Conservation (phyloP, 768 basidiomycete species). For the Leucogyrophana mollusca region DNA sequence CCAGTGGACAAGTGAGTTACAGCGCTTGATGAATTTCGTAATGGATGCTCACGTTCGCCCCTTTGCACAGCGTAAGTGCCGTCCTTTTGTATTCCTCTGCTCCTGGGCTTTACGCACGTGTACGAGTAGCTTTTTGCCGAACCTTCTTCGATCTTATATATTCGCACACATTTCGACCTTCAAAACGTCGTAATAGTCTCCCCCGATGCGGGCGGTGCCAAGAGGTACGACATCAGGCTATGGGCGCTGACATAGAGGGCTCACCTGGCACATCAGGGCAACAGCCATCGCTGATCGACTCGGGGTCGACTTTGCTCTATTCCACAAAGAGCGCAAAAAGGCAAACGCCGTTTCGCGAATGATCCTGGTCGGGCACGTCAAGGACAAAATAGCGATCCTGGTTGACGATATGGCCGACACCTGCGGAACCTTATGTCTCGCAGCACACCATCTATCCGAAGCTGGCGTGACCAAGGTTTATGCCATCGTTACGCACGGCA, state of each 20-base stretch:
- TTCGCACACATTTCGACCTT: constrained; percentile 86
- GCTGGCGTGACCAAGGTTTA: constrained; percentile 85
- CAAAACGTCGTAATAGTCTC: constrained; percentile 91
- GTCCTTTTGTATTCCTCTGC: constrained; percentile 2
- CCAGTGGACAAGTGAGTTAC: constrained; percentile 95
- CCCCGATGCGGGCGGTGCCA: constrained; percentile 97
- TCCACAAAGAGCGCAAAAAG: constrained; percentile 99
- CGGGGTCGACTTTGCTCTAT: constrained; percentile 96
- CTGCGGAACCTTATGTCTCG: constrained; percentile 90
- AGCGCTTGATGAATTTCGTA: background rate
- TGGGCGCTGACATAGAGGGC: background rate
- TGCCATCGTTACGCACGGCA: constrained; percentile 96
- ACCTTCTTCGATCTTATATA: constrained; percentile 92
- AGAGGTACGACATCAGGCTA: constrained; percentile 57
- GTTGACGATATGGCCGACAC: constrained; percentile 99
- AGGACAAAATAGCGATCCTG: constrained; percentile 89
- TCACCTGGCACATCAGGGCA: constrained; percentile 55
- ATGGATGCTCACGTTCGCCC: constrained; percentile 13
- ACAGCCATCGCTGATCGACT: constrained; percentile 96
- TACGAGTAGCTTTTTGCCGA: constrained; percentile 82
- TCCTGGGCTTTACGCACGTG: constrained; percentile 20
- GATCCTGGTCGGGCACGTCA: constrained; percentile 93
- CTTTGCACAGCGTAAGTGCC: constrained; percentile 47
- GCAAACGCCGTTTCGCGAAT: constrained; percentile 93
- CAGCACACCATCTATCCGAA: constrained; percentile 84